Evolutionary conservation across 2,329 filamentous ascomycete genomes (phyloP), one percentile per base, ranked within the genome.

Genomic region (Alternaria incomplexa): DNA sequence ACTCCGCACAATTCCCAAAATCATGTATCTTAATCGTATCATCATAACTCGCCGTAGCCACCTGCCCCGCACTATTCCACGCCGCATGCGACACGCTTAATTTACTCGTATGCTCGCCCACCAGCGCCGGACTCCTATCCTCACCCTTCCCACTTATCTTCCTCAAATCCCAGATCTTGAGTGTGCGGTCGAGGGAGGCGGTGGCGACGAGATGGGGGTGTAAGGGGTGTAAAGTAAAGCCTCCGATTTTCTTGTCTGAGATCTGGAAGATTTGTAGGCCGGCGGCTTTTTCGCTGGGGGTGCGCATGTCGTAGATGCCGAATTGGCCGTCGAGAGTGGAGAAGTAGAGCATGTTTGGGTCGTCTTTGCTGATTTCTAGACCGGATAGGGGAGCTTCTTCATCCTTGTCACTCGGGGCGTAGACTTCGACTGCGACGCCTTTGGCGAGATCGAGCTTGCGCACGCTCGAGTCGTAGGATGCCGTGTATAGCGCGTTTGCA

Each of bases 11-110:
- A 9, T 81, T 77, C 6, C 81, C 84, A 69, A 97, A 92, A 69
- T 94, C 88, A 81, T 98, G 93, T 10, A 99, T 91, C 76, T 98
- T 98, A 67, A 99, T 87, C 0, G 92, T 97, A 72, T 99, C 93
- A 74, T 99, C 96, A 77, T 99, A 99, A 0, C 91, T 95, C 0
- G 93, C 91, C 0, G 96, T 99, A 0, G 94, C 96, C 6, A 99
- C 84, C 67, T 97, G 92, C 0, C 95, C 96, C 0, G 87, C 90
- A 0, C 88, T 85, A 65, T 93, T 96, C 89, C 94, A 99, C 0
- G 94, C 92, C 0, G 95, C 96, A 77, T 97, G 94, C 0, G 93
- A 97, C 0, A 99, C 94, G 0, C 93, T 97, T 0, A 98, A 83
- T 3, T 91, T 87, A 20, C 91, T 96, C 56, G 89, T 85, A 73